Conservation (phyloP, 2,329 filamentous ascomycete genomes). For the Didymella arachidicola region DNA sequence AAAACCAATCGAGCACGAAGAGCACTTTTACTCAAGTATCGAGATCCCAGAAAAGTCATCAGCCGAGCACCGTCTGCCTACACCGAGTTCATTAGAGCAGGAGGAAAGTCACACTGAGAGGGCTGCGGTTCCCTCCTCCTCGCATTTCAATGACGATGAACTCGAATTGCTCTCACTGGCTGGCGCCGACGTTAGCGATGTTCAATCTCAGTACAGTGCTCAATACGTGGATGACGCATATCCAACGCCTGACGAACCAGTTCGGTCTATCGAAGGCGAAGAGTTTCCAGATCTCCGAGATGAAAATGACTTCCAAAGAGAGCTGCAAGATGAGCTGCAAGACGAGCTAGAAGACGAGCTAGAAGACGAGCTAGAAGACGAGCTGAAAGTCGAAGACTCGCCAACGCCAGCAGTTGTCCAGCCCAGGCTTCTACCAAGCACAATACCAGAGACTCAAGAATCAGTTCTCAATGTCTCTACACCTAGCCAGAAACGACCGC, state of each 20-base stretch:
- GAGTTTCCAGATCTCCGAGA: conserved; percentile 23
- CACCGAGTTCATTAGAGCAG: conserved; percentile 38
- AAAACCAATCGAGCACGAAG: conserved; percentile 2
- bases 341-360: conserved; percentile 28
- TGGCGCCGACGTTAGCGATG: conserved; percentile 23
- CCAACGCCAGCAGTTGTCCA: neutral
- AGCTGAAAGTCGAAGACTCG: conserved; percentile 15
- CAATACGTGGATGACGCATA: conserved; percentile 17
- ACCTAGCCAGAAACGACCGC: neutral
- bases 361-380: conserved; percentile 26
- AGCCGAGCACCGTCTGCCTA: conserved; percentile 36
- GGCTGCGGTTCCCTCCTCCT: conserved; percentile 25
- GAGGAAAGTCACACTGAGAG: conserved; percentile 9
- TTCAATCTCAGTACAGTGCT: conserved; percentile 2
- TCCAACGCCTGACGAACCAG: conserved; percentile 27
- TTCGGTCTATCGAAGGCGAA: conserved; percentile 36
- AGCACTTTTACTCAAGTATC: conserved; percentile 16
- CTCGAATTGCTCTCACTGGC: conserved; percentile 38
- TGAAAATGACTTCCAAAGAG: conserved; percentile 28
- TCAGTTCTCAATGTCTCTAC: conserved; percentile 1
- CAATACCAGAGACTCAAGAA: conserved; percentile 14
- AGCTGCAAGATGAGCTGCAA: conserved; percentile 25
- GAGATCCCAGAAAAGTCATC: conserved; percentile 13
- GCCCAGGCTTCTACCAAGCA: conserved; percentile 13
- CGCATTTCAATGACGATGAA: conserved; percentile 40